Evolutionary conservation across 2,329 filamentous ascomycete genomes (phyloP).

Genomic region (Diaporthe sp.): DNA sequence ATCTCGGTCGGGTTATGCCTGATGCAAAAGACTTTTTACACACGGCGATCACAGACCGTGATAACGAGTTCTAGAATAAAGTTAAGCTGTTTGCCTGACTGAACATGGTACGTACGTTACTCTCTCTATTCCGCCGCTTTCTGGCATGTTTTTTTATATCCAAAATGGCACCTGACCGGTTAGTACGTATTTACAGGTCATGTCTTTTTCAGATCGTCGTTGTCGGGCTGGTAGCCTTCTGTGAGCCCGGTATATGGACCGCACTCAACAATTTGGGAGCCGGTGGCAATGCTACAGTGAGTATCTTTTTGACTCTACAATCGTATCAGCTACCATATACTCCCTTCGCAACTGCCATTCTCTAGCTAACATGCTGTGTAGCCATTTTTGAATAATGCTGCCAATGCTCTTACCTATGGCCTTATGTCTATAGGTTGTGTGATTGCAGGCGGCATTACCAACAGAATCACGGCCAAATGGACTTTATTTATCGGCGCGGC

Average conservation of each 20-base stretch:
- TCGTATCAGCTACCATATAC: too few species aligned
- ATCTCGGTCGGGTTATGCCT: not conserved
- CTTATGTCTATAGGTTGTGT: slow-evolving; percentile 24
- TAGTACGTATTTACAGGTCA: slow-evolving; percentile 23
- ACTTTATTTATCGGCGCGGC: slow-evolving; percentile 20
- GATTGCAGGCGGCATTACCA: slow-evolving; percentile 14
- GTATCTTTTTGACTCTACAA: not conserved
- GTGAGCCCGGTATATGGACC: slow-evolving; percentile 32
- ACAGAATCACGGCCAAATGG: slow-evolving; percentile 25
- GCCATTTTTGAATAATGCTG: slow-evolving; percentile 29
- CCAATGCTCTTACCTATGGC: slow-evolving; percentile 29
- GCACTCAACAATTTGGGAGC: slow-evolving; percentile 32
- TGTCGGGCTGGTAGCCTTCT: slow-evolving; percentile 29
- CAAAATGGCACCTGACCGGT: not conserved
- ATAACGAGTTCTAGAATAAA: not conserved
- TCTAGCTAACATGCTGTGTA: not conserved
- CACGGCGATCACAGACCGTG: not conserved
- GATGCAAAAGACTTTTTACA: not conserved
- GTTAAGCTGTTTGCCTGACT: not conserved
- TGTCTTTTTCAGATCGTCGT: slow-evolving; percentile 31
- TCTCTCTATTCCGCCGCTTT: not conserved
- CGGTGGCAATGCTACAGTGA: slow-evolving; percentile 30
- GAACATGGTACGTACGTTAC: not conserved
- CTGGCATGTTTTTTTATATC: not conserved
- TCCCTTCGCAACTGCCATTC: too few species aligned